phyloP scores from a whole-genome alignment of 2,329 filamentous ascomycete species.

The Ophiostoma sp. region DNA sequence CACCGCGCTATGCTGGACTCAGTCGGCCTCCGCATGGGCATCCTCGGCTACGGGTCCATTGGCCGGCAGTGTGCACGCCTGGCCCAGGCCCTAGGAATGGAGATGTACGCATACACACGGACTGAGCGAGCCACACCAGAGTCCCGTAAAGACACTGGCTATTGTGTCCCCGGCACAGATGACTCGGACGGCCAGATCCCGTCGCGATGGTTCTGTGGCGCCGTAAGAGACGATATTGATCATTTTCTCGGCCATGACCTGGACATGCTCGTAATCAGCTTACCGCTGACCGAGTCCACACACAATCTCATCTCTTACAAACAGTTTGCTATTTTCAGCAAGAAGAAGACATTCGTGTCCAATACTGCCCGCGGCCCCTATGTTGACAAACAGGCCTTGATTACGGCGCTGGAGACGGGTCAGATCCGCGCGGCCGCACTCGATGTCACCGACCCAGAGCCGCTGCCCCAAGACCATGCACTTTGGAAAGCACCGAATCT shows the following conservation, averaged over 20 bases:
- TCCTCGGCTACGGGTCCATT: conserved; percentile 47
- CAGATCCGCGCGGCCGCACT: conserved; percentile 25
- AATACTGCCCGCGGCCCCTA: conserved; percentile 56
- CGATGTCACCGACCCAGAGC: conserved; percentile 13
- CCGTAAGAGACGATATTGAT: conserved; percentile 35
- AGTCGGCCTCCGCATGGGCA: conserved; percentile 31
- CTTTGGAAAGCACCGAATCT: conserved; percentile 62
- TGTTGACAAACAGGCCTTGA: conserved; percentile 44
- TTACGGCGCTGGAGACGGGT: conserved; percentile 47
- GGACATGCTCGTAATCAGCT: conserved; percentile 45
- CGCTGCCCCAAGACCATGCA: neutral
- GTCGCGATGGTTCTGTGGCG: conserved; percentile 45
- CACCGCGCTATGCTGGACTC: neutral
- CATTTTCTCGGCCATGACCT: conserved; percentile 45
- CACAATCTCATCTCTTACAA: conserved; percentile 44
- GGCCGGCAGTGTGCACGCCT: conserved; percentile 48
- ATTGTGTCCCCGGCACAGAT: conserved; percentile 62
- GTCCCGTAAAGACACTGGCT: conserved; percentile 59
- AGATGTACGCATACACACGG: conserved; percentile 68
- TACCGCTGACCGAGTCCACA: conserved; percentile 45
- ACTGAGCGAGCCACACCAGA: conserved; percentile 52
- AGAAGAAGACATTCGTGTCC: conserved; percentile 52
- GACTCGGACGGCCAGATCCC: conserved; percentile 45
- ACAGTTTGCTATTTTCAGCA: conserved; percentile 34
- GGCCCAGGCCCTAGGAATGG: conserved; percentile 62